phyloP scores from a whole-genome alignment of 163 green algal species.

The Smithsoniella earleae region DNA sequence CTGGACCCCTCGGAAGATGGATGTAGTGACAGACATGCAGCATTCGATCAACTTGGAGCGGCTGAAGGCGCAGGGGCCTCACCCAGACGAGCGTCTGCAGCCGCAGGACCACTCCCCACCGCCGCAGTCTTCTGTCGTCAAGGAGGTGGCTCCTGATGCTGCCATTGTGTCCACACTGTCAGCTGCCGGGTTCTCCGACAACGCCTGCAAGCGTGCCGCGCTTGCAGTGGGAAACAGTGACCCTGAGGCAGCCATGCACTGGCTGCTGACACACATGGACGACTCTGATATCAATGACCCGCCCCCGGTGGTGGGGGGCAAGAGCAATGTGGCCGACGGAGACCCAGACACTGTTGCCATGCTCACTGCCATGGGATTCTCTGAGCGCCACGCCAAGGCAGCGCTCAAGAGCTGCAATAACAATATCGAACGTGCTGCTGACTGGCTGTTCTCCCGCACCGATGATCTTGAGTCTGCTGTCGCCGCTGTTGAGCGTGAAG shows the following conservation, averaged over 20 bases:
- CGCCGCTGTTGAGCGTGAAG: conserved; percentile 36
- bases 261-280: conserved; percentile 82
- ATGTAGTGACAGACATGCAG: conserved; percentile 82
- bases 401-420: conserved; percentile 53
- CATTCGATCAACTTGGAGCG: conserved; percentile 65
- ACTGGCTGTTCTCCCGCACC: conserved; percentile 89
- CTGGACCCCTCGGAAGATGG: conserved; percentile 87
- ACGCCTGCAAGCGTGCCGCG: conserved; percentile 63
- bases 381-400: conserved; percentile 40
- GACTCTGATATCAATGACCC: conserved; percentile 79
- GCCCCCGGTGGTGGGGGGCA: conserved; percentile 34
- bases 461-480: conserved; percentile 70
- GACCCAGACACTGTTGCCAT: conserved; percentile 50
- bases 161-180: conserved; percentile 64
- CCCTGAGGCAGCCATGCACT: conserved; percentile 77
- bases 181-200: conserved; percentile 86
- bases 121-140: conserved; percentile 4
- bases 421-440: conserved; percentile 71
- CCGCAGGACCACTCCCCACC: conserved; percentile 47
- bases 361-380: conserved; percentile 82
- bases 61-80: conserved; percentile 57
- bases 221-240: conserved; percentile 47
- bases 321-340: conserved; percentile 4
- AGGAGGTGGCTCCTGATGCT: conserved; percentile 41
- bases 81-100: conserved; percentile 71